Base-by-base conservation (phyloP, 2,329 filamentous ascomycete genomes). In the Colletotrichum chlorophyti region DNA sequence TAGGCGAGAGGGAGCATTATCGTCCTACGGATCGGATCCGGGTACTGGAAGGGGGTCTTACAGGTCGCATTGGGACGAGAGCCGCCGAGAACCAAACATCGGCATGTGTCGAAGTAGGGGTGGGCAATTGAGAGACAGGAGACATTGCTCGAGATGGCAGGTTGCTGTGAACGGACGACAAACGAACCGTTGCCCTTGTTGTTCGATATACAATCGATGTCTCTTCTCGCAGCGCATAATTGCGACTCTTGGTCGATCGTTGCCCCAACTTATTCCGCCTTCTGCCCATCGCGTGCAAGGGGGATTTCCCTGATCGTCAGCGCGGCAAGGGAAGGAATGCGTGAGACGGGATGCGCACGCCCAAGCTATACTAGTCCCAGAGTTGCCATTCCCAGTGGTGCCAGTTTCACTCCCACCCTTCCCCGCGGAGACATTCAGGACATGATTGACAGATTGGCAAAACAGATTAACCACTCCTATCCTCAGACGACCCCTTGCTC, bases 221-320 rank as follows among this genome's bases (percentile, higher is more conserved):
- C n/a, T n/a, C n/a, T n/a, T n/a, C n/a, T n/a, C n/a, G n/a, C n/a
- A n/a, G n/a, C 53, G 29, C 29, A 11, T 27, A 31, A 19, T 19
- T 51, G 46, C 31, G 37, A 46, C 23, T 15, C 19, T 27, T 31
- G 24, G 40, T 9, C 47, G 53, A 57, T 57, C 53, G 47, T 35
- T 38, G 47, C 38, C 54, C 41, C 42, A 43, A 31, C 17, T 23
- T 35, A 23, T 37, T 21, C n/a, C 46, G 38, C 34, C 52, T 45
- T 45, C 42, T 49, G 45, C 41, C 52, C 42, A 49, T 38, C 53
- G 53, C 48, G 53, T 46, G 43, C 29, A 55, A 59, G 50, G 42
- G 42, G 50, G 55, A 40, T 55, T 49, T 43, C n/a, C 48, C 41
- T 38, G 55, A 59, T 59, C 55, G 55, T 32, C 50, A 6, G 41